A percentile compares a stretch with the other conserved stretches of the same genome.
These are phyloP conservation scores for Chaetomium fimeti DNA, from an alignment of 495 filamentous ascomycete species.

Conservation along the genomic window DNA sequence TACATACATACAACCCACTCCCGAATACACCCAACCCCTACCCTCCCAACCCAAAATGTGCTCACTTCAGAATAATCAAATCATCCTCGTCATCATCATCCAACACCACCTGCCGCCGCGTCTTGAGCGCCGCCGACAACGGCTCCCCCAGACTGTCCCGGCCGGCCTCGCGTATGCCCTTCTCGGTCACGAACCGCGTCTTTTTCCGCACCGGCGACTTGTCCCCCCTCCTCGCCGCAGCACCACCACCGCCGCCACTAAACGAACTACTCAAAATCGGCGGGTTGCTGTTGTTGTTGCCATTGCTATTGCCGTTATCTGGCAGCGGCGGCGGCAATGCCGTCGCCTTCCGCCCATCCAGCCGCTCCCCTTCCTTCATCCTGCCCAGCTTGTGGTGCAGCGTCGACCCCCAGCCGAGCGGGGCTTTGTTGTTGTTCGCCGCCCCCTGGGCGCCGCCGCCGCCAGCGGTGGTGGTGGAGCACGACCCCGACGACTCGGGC, in stretches of 20 bases:
- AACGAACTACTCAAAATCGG: background rate
- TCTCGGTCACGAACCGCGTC: conserved; percentile 75
- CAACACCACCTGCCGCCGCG: conserved; percentile 25
- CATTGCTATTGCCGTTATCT: background rate
- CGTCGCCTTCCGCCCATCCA: conserved; percentile 14
- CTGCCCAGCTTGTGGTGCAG: conserved; percentile 48
- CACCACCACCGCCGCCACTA: background rate
- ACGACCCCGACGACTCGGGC: conserved; percentile 39
- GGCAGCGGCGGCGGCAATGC: too few species aligned
- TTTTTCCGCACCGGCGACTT: conserved; percentile 64
- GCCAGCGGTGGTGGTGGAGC: conserved; percentile 3
- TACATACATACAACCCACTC: background rate
- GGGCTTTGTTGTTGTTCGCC: background rate
- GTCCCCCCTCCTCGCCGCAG: conserved; percentile 20
- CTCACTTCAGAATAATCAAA: conserved; percentile 34
- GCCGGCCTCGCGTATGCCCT: conserved; percentile 73
- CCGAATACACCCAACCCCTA: background rate
- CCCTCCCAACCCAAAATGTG: background rate
- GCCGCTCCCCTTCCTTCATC: conserved; percentile 56
- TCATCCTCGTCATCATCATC: conserved; percentile 37
- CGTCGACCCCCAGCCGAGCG: conserved; percentile 51
- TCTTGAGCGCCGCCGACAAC: conserved; percentile 18
- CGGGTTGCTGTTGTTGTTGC: background rate
- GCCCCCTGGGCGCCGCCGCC: conserved; percentile 1
- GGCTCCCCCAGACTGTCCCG: conserved; percentile 65